A percentile compares a stretch with the other conserved stretches of the same genome.
phyloP scores from a whole-genome alignment of 805 yeast genomes.

The Lachancea mirantina region DNA sequence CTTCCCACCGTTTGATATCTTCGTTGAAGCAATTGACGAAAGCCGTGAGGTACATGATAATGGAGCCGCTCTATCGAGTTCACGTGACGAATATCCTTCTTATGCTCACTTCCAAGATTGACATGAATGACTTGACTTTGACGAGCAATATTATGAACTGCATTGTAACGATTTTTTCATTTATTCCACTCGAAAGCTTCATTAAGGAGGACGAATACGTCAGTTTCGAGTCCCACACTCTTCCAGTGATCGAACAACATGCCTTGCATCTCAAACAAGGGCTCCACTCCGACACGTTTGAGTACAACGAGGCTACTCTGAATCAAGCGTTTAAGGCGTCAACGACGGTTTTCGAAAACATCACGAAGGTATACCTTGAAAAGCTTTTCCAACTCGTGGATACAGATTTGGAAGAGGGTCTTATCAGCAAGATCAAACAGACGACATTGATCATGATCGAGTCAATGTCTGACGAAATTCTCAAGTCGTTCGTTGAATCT shows the following conservation, averaged over 20 bases:
- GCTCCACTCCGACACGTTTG: slow-evolving; percentile 27
- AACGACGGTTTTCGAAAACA: slow-evolving; percentile 57
- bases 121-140: slow-evolving; percentile 75
- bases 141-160: slow-evolving; percentile 62
- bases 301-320: slow-evolving; percentile 40
- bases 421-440: slow-evolving; percentile 36
- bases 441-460: slow-evolving; percentile 46
- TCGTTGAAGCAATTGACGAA: slow-evolving; percentile 63
- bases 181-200: slow-evolving; percentile 64
- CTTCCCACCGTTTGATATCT: slow-evolving; percentile 72
- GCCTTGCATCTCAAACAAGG: slow-evolving; percentile 39
- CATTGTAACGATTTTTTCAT: slow-evolving; percentile 61
- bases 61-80: slow-evolving; percentile 56
- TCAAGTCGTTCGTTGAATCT: slow-evolving; percentile 36
- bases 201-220: slow-evolving; percentile 34
- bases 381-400: slow-evolving; percentile 61
- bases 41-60: slow-evolving; percentile 59
- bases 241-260: slow-evolving; percentile 61
- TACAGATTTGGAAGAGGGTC: slow-evolving; percentile 33
- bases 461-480: slow-evolving; percentile 52
- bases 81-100: slow-evolving; percentile 72
- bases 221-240: slow-evolving; percentile 34
- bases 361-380: slow-evolving; percentile 49
- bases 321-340: slow-evolving; percentile 61
- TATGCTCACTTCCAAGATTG: slow-evolving; percentile 72